phyloP scores from a whole-genome alignment of 2,329 filamentous ascomycete genomes.

The Penicillium sp. region DNA sequence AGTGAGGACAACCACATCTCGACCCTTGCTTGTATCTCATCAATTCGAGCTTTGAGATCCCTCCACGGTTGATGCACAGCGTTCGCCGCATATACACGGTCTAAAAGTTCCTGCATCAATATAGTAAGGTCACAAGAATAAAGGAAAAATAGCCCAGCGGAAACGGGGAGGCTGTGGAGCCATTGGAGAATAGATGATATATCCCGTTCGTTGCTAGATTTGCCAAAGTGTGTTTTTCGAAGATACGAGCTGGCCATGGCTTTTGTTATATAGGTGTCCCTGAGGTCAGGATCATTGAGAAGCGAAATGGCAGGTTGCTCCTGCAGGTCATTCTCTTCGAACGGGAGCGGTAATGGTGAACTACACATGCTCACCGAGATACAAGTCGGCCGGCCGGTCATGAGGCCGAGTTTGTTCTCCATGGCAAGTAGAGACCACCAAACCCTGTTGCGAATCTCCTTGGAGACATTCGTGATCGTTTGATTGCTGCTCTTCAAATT shows the following conservation, averaged over 20 bases:
- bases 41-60: background rate
- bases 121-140: conserved; percentile 30
- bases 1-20: conserved; percentile 8
- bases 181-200: background rate
- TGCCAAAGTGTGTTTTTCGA: background rate
- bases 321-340: conserved; percentile 19
- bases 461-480: conserved; percentile 30
- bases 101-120: conserved; percentile 31
- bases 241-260: conserved; percentile 11
- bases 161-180: conserved; percentile 8
- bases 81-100: conserved; percentile 30
- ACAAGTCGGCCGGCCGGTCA: conserved; percentile 39
- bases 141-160: conserved; percentile 28
- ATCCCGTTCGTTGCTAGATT: background rate
- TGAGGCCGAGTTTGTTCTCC: conserved; percentile 37
- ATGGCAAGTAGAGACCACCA: conserved; percentile 42
- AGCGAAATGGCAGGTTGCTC: conserved; percentile 7
- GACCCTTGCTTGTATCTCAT: background rate
- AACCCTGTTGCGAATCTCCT: conserved; percentile 37
- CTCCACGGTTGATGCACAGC: conserved; percentile 3
- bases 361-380: conserved; percentile 20
- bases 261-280: conserved; percentile 2
- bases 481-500: conserved; percentile 35
- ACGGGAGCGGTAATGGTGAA: conserved; percentile 16
- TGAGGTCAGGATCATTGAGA: conserved; percentile 1